Evolutionary conservation across 169 alveolate genomes (phyloP), one percentile per base, ranked within the genome.

Genomic region (Plasmodium malariae): DNA sequence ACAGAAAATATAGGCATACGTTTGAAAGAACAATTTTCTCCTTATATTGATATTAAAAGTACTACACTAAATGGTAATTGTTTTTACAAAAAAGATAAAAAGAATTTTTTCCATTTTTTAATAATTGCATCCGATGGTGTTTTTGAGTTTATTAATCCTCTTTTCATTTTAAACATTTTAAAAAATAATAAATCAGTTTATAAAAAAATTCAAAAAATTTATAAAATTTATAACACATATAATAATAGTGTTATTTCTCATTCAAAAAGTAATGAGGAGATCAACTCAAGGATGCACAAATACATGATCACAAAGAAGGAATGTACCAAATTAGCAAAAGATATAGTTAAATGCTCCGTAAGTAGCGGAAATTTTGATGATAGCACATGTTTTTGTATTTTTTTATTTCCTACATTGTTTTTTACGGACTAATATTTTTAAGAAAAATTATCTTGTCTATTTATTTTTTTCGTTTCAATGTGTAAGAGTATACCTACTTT

Each of bases 121-220:
- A 36, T 83, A 30, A 65, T 83, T 26, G 91, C 91, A 26, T 83
- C 91, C 14, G 91, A 83, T 59, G 91, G 91, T 19, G 86, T 83
- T 28, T 83, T 83, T 60, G 91, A 83, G 30, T 54, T 17, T 68
- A 43, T 83, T 11, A 83, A 51, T 43, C 91, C 91, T 28, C 49
- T 12, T 9, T 36, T 67, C 24, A n/a, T 83, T 11, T 68, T 65
- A 40, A 67, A 83, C 45, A 68, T 83, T 32, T 21, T 83, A 68
- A 68, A 51, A 69, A 83, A 83, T 32, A 67, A 83, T 59, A 83
- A 83, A 83, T 37, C 74, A 14, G 60, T 83, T 28, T 60, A 83
- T 60, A 40, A 57, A 48, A 83, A 83, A 70, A 70, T 83, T 4
- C 78, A 70, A 70, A 83, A 69, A 60, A 36, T 83, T 3, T 83